These are phyloP conservation scores for Entomortierella chlamydospora DNA, from an alignment of 192 early-diverging fungal species.

Conservation along the genomic window DNA sequence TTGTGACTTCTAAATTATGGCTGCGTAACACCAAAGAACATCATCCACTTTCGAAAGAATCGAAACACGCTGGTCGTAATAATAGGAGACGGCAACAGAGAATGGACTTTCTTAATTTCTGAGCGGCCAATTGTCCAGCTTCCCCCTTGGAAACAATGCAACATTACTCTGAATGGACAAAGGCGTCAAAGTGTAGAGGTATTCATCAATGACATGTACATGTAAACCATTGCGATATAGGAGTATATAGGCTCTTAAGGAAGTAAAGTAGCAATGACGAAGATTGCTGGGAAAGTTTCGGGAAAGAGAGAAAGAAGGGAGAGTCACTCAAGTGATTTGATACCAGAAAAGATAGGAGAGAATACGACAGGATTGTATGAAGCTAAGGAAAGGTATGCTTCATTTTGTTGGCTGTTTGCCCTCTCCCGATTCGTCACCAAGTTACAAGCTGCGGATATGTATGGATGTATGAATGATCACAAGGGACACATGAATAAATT, in stretches of 20 bases:
- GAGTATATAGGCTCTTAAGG: neutral
- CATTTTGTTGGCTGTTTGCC: neutral
- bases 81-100: too few species aligned
- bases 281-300: neutral
- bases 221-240: too few species aligned
- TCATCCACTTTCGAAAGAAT: neutral
- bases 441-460: neutral
- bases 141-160: too few species aligned
- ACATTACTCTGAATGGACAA: too few species aligned
- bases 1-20: too few species aligned
- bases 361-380: neutral
- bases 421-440: neutral
- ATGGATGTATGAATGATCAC: neutral
- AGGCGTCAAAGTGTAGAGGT: too few species aligned
- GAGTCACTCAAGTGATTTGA: neutral
- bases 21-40: neutral
- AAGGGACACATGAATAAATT: neutral
- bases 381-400: neutral
- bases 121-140: too few species aligned
- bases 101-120: too few species aligned
- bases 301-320: neutral
- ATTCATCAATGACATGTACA: too few species aligned
- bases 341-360: neutral
- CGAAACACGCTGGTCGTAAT: neutral
- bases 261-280: neutral